Percentiles rank a stretch among this genome's conserved stretches.
Conservation (phyloP, 108 stramenopile species). For the Skeletonema tropicum region DNA sequence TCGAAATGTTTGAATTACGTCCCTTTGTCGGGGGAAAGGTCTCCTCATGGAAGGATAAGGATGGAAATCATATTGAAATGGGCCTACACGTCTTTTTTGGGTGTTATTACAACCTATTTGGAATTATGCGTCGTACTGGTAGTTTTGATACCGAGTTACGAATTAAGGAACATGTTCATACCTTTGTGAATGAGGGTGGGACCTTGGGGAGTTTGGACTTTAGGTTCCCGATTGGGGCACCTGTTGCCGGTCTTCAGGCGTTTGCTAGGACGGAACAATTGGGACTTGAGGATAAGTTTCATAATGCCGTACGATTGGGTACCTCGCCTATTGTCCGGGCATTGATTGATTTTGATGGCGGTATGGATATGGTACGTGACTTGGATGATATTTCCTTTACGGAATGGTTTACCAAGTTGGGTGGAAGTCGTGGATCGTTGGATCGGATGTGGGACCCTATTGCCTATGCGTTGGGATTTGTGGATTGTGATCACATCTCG, state of each 20-base stretch:
- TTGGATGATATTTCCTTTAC: slow-evolving; percentile 96
- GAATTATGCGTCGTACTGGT: slow-evolving; percentile 97
- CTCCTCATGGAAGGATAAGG: slow-evolving; percentile 93
- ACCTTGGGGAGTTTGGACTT: slow-evolving; percentile 89
- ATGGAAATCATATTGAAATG: slow-evolving; percentile 98
- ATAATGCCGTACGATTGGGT: slow-evolving; percentile 90
- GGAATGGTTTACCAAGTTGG: slow-evolving; percentile 94
- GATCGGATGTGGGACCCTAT: slow-evolving; percentile 98
- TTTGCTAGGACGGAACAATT: slow-evolving; percentile 92
- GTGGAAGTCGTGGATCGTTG: slow-evolving; percentile 88
- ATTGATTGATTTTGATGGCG: slow-evolving; percentile 94
- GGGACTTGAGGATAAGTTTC: slow-evolving; percentile 87
- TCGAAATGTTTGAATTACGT: slow-evolving; percentile 94
- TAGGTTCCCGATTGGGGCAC: slow-evolving; percentile 95
- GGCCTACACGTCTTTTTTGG: slow-evolving; percentile 98
- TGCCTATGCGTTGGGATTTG: slow-evolving; percentile 95
- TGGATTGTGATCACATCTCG: slow-evolving; percentile 95
- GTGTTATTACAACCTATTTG: slow-evolving; percentile 97
- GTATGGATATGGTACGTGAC: slow-evolving; percentile 95
- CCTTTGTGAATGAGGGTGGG: slow-evolving; percentile 95
- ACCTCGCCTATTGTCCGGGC: slow-evolving; percentile 95
- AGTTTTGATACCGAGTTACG: slow-evolving; percentile 87
- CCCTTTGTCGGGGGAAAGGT: slow-evolving; percentile 96
- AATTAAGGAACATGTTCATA: slow-evolving; percentile 94
- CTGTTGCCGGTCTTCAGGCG: slow-evolving; percentile 90